Evolutionary conservation across 495 filamentous ascomycete genomes (phyloP).

Genomic region (Platismatia glauca): DNA sequence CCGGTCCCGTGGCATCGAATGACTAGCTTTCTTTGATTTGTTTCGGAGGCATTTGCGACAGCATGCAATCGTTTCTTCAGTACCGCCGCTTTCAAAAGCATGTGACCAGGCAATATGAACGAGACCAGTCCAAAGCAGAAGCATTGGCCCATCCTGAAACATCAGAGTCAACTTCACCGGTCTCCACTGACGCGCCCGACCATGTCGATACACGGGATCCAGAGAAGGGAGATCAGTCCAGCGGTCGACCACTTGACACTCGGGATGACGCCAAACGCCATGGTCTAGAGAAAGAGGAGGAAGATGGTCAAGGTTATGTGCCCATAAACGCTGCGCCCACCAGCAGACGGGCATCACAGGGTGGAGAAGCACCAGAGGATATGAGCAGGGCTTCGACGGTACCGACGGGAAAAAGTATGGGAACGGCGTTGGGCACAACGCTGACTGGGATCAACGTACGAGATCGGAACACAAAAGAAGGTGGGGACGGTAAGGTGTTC

Average conservation of each 20-base stretch:
- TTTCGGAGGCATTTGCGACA: neutral
- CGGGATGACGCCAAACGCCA: neutral
- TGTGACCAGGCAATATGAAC: slow-evolving; percentile 28
- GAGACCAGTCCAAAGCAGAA: slow-evolving; percentile 17
- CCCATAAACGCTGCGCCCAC: neutral
- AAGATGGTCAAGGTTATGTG: slow-evolving; percentile 20
- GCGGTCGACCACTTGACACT: neutral
- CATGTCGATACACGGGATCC: slow-evolving; percentile 10
- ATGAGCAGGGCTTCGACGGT: slow-evolving; percentile 13
- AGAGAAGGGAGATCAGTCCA: slow-evolving; percentile 17
- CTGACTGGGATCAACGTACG: slow-evolving; percentile 37
- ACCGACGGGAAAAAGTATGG: slow-evolving; percentile 24
- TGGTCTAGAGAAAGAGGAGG: slow-evolving; percentile 6
- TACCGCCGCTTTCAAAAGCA: slow-evolving; percentile 34
- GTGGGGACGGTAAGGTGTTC: slow-evolving; percentile 38
- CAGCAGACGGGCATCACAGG: slow-evolving; percentile 6
- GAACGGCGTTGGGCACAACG: slow-evolving; percentile 28
- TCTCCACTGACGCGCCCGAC: neutral
- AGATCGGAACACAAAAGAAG: slow-evolving; percentile 25
- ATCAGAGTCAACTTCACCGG: neutral
- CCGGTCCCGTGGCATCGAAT: neutral
- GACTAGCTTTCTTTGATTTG: neutral
- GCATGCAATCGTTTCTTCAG: slow-evolving; percentile 35
- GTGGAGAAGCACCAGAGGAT: slow-evolving; percentile 13
- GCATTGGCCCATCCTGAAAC: slow-evolving; percentile 6